Conservation (phyloP, 441 rosid genomes). For the Mallotus repandus region DNA sequence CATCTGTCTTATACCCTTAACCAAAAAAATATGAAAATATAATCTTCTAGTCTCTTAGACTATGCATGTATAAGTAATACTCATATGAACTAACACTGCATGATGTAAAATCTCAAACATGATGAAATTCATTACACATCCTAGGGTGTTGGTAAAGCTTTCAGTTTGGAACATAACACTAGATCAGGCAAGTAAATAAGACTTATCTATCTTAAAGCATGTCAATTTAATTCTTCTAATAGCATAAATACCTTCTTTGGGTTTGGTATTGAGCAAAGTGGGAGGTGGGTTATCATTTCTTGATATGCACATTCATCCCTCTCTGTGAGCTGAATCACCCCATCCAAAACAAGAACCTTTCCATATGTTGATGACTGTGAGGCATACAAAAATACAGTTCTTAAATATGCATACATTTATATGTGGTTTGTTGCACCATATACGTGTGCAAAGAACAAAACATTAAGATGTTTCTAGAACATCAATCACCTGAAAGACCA, state of each 20-base stretch:
- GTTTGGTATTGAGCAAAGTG: conserved; percentile 83
- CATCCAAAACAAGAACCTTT: conserved; percentile 88
- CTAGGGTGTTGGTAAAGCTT: not conserved
- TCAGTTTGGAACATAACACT: not conserved
- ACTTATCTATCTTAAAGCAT: not conserved
- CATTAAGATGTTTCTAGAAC: not conserved
- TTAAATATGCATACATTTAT: not conserved
- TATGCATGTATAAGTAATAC: not conserved
- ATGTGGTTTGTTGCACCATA: not conserved
- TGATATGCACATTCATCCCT: conserved; percentile 98
- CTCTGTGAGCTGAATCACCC: conserved; percentile 92
- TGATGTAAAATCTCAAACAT: not conserved
- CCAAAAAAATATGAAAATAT: not conserved
- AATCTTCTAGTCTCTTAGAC: not conserved
- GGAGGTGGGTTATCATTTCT: conserved; percentile 96
- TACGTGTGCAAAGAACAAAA: not conserved
- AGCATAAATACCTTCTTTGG: conserved; percentile 64
- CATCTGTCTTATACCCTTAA: not conserved
- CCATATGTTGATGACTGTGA: conserved; percentile 91
- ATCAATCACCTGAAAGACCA: conserved; percentile 85
- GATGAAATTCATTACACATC: not conserved
- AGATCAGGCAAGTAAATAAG: not conserved
- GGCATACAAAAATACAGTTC: not conserved
- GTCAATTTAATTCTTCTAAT: not conserved
- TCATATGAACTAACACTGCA: not conserved